Percentiles rank a stretch among this genome's conserved stretches.
Conservation (phyloP, 495 filamentous ascomycete genomes). For the Recurvomyces mirabilis region DNA sequence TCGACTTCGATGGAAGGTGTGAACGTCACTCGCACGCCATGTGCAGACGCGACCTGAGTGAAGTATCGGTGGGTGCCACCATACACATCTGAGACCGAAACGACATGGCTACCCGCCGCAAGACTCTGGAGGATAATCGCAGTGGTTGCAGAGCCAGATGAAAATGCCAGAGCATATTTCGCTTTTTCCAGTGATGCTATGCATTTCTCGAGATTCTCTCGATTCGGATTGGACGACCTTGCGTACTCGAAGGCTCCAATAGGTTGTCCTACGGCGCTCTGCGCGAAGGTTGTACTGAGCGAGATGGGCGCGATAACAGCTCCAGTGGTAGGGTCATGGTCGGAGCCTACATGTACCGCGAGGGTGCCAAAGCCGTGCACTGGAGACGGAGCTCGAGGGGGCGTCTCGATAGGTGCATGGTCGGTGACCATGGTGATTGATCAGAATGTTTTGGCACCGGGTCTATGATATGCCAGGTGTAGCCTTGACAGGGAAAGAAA, state of each 20-base stretch:
- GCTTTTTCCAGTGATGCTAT: constrained; percentile 87
- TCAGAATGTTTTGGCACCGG: too few relatives aligned
- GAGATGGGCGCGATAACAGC: constrained; percentile 95
- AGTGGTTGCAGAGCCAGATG: constrained; percentile 88
- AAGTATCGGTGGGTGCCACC: constrained; percentile 98
- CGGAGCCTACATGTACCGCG: constrained; percentile 84
- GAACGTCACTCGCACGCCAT: constrained; percentile 91
- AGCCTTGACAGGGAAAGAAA: too few relatives aligned
- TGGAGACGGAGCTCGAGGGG: constrained; percentile 46
- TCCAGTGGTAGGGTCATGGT: constrained; percentile 80
- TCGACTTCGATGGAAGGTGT: constrained; percentile 81
- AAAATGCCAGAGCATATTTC: constrained; percentile 86
- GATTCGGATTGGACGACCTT: constrained; percentile 84
- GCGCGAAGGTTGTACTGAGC: constrained; percentile 86
- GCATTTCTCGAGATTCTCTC: constrained; percentile 81
- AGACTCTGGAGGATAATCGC: constrained; percentile 87
- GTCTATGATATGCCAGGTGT: too few relatives aligned
- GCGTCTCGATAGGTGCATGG: constrained; percentile 41
- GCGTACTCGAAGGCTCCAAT: constrained; percentile 84
- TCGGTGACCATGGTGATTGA: too few relatives aligned
- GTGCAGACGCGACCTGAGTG: constrained; percentile 90
- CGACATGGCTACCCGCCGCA: constrained; percentile 81
- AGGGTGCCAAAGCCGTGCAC: constrained; percentile 74
- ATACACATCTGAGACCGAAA: constrained; percentile 95
- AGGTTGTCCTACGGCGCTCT: constrained; percentile 72